These are phyloP conservation scores for Pythium dissotocum DNA, from an alignment of 352 stramenopile genomes.

Conservation along the genomic window DNA sequence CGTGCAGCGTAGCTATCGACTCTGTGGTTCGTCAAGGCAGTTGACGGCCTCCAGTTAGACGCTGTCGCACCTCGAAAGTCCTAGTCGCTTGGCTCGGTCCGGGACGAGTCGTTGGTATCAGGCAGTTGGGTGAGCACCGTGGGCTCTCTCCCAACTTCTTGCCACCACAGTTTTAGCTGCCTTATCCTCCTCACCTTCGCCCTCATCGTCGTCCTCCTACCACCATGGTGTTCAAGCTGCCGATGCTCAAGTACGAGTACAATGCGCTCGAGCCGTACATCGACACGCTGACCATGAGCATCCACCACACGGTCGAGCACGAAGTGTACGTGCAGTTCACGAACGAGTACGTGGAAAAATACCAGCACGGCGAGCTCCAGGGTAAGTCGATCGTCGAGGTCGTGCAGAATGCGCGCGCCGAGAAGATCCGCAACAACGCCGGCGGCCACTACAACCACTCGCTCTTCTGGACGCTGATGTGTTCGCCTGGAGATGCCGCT, in stretches of 20 bases:
- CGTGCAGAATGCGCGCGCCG: conserved; percentile 34
- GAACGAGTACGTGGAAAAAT: conserved; percentile 40
- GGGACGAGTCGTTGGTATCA: background rate
- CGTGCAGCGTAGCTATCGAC: no score
- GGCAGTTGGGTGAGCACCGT: background rate
- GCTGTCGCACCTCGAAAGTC: background rate
- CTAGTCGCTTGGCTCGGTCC: background rate
- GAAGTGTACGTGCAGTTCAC: conserved; percentile 40
- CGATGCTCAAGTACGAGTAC: conserved; percentile 50
- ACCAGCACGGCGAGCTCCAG: conserved; percentile 39
- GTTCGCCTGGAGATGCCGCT: conserved; percentile 21
- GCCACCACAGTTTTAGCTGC: background rate
- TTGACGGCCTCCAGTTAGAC: background rate
- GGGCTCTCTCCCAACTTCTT: background rate
- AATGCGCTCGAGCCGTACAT: conserved; percentile 56
- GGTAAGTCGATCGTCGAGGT: conserved; percentile 35
- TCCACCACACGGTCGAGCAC: conserved; percentile 60
- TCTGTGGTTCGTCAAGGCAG: background rate
- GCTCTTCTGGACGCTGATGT: conserved; percentile 35
- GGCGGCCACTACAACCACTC: conserved; percentile 38
- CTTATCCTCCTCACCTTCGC: background rate
- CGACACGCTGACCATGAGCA: conserved; percentile 54
- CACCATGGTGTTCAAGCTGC: conserved; percentile 42
- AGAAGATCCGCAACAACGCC: conserved; percentile 32
- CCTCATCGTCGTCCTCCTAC: background rate